Evolutionary conservation across 75 land plant species (phyloP).

Genomic region (Adiantum capillusveneris): DNA sequence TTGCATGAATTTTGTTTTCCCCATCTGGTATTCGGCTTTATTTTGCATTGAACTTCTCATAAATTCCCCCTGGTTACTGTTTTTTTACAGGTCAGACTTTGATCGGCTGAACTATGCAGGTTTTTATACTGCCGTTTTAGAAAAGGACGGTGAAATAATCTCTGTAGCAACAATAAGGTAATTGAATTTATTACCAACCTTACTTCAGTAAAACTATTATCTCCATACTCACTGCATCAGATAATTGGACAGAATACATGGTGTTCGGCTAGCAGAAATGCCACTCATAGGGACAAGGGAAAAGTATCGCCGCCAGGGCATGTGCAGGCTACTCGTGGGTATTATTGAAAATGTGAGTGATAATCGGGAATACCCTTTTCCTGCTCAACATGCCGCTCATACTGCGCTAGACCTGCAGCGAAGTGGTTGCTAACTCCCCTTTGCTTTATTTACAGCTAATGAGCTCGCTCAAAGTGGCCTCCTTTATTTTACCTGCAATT

Average conservation of each 20-base stretch:
- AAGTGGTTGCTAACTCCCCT: neutral
- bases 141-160: slow-evolving; percentile 51
- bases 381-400: neutral
- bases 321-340: slow-evolving; percentile 64
- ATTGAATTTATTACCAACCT: too few relatives aligned
- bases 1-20: neutral
- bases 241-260: slow-evolving; percentile 46
- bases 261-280: slow-evolving; percentile 66
- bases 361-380: too few relatives aligned
- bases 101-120: slow-evolving; percentile 50
- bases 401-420: neutral
- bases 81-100: slow-evolving; percentile 39
- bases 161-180: slow-evolving; percentile 77
- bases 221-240: neutral
- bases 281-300: slow-evolving; percentile 78
- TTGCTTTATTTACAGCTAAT: slow-evolving; percentile 40
- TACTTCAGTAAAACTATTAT: neutral
- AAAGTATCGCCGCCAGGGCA: slow-evolving; percentile 71
- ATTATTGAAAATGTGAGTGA: slow-evolving; percentile 68
- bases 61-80: neutral
- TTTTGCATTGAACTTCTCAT: neutral
- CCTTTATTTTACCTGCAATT: slow-evolving; percentile 70
- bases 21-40: neutral
- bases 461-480: slow-evolving; percentile 42
- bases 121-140: slow-evolving; percentile 57